Evolutionary conservation across 2,329 filamentous ascomycete genomes (phyloP).

Genomic region (Dothideomycetes sp.): DNA sequence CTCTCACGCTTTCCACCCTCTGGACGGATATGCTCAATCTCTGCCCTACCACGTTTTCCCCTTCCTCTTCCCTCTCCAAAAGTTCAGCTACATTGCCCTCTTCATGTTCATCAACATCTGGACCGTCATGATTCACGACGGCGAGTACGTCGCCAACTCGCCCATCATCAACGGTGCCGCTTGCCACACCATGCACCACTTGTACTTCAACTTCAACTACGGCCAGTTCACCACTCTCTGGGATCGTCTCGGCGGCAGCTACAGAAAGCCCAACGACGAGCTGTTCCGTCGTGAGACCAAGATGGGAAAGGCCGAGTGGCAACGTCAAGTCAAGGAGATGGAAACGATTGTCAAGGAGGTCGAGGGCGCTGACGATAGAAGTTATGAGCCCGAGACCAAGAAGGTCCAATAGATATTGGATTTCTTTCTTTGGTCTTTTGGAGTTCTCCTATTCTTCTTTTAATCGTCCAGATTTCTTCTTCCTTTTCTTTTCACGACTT

Average conservation of each 20-base stretch:
- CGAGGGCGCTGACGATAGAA: slow-evolving; percentile 46
- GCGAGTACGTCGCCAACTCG: slow-evolving; percentile 85
- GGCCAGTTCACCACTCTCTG: slow-evolving; percentile 90
- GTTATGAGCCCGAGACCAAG: slow-evolving; percentile 33
- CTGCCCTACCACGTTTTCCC: slow-evolving; percentile 90
- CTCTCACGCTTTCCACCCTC: slow-evolving; percentile 86
- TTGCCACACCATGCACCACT: slow-evolving; percentile 86
- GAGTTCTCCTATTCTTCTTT: too few relatives aligned
- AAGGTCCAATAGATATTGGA: slow-evolving; percentile 32
- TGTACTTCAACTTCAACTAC: slow-evolving; percentile 86
- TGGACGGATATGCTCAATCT: slow-evolving; percentile 84
- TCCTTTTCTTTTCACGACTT: too few relatives aligned
- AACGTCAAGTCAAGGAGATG: slow-evolving; percentile 65
- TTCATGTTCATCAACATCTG: slow-evolving; percentile 94
- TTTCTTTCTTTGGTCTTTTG: too few relatives aligned
- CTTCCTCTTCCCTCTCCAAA: slow-evolving; percentile 86
- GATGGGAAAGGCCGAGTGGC: slow-evolving; percentile 74
- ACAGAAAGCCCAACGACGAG: slow-evolving; percentile 75
- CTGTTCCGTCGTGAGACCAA: slow-evolving; percentile 78
- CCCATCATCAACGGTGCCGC: slow-evolving; percentile 91
- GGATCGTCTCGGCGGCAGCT: slow-evolving; percentile 80
- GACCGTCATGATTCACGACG: slow-evolving; percentile 94
- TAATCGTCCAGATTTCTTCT: too few relatives aligned
- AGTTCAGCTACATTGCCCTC: slow-evolving; percentile 74
- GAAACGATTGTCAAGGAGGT: slow-evolving; percentile 69